These are phyloP conservation scores for Neurospora sp. DNA, from an alignment of 2,329 filamentous ascomycete genomes.

Conservation along the genomic window DNA sequence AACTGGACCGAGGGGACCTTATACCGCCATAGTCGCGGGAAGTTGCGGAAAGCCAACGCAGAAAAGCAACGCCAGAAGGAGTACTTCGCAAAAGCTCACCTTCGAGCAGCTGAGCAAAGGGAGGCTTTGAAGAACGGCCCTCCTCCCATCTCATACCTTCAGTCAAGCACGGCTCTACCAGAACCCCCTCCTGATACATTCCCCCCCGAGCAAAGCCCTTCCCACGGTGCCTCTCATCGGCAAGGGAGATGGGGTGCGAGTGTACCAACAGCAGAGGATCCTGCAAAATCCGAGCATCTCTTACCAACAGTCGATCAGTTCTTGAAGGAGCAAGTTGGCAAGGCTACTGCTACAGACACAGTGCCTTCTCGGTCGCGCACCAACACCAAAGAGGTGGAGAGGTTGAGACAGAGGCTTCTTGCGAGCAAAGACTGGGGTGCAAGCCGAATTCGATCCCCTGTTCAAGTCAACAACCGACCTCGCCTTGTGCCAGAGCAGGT, in stretches of 20 bases:
- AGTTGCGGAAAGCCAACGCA: constrained; percentile 22
- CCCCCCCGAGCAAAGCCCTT: neutral
- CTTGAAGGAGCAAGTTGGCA: neutral
- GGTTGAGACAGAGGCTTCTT: constrained; percentile 13
- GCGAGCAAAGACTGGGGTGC: constrained; percentile 10
- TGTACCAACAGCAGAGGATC: neutral
- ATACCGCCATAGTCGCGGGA: constrained; percentile 29
- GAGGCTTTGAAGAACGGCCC: constrained; percentile 22
- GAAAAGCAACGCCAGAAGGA: constrained; percentile 32
- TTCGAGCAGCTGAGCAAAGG: constrained; percentile 19
- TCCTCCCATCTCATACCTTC: constrained; percentile 21
- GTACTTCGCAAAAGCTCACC: constrained; percentile 35
- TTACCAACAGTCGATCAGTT: neutral
- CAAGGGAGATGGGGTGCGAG: neutral
- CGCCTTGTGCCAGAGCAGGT: neutral
- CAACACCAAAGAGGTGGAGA: constrained; percentile 8
- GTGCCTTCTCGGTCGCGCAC: neutral
- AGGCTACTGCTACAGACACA: neutral
- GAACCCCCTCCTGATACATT: neutral
- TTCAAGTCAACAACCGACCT: constrained; percentile 8
- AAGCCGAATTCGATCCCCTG: constrained; percentile 7
- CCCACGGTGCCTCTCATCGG: neutral
- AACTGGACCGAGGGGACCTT: constrained; percentile 41
- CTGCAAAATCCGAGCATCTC: neutral
- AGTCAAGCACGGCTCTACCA: neutral